Evolutionary conservation across 2,329 filamentous ascomycete genomes (phyloP).

Genomic region (Talaromyces islandicus): DNA sequence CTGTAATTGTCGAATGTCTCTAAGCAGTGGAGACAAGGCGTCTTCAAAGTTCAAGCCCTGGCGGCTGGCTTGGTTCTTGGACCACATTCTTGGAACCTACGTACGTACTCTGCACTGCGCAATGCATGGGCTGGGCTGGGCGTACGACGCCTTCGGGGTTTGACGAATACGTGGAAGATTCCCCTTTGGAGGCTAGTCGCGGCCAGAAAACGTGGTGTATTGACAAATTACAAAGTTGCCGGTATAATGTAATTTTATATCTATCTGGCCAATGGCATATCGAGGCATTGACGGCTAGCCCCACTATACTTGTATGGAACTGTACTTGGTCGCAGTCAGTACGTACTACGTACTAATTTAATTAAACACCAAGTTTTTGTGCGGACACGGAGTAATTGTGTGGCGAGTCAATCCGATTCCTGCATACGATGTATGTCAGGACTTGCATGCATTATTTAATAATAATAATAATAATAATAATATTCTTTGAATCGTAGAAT

Average conservation of each 20-base stretch:
- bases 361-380: background rate
- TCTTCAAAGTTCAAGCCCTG: background rate
- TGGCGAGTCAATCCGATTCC: background rate
- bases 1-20: background rate
- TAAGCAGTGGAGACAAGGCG: background rate
- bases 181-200: background rate
- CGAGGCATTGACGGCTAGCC: too few relatives aligned
- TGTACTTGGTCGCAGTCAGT: background rate
- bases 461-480: too few relatives aligned
- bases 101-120: background rate
- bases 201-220: background rate
- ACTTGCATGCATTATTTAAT: too few relatives aligned
- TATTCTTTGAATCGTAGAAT: too few relatives aligned
- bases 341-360: background rate
- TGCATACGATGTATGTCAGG: too few relatives aligned
- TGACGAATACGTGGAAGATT: background rate
- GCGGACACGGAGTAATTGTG: background rate
- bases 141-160: background rate
- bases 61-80: background rate
- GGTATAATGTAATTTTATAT: background rate
- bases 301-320: background rate
- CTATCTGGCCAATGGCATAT: background rate
- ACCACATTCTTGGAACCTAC: background rate
- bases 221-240: background rate
- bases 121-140: too few relatives aligned